These are phyloP conservation scores for Ogataea trehalophila DNA, from an alignment of 805 yeast species.

Conservation along the genomic window DNA sequence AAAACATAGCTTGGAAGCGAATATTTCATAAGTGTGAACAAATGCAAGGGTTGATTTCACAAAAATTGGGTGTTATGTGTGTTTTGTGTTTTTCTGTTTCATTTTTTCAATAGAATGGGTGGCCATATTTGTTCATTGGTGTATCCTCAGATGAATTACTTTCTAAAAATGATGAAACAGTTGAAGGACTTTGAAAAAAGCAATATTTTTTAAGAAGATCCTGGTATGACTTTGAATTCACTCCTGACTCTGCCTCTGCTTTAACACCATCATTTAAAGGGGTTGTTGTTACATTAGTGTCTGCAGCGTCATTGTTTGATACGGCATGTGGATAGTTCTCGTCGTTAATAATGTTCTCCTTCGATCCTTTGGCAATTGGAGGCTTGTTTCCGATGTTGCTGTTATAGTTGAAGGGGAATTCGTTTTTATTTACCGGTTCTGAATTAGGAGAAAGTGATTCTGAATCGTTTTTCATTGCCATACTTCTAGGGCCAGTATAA, in stretches of 20 bases:
- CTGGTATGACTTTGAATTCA: constrained; percentile 50
- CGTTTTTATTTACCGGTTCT: too few relatives aligned
- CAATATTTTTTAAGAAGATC: constrained; percentile 57
- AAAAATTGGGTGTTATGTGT: too few relatives aligned
- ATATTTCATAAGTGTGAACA: too few relatives aligned
- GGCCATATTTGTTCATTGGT: constrained; percentile 15
- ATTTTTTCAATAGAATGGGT: constrained; percentile 18
- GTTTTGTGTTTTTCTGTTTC: not conserved
- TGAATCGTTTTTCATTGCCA: too few relatives aligned
- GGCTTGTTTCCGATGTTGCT: too few relatives aligned
- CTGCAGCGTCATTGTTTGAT: not conserved
- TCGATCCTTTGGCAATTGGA: not conserved
- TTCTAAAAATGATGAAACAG: constrained; percentile 29
- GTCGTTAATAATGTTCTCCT: not conserved
- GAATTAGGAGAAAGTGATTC: too few relatives aligned
- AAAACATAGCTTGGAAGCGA: too few relatives aligned
- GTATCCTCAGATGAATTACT: constrained; percentile 12
- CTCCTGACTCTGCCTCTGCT: constrained; percentile 7
- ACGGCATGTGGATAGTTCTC: not conserved
- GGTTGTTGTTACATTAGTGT: not conserved
- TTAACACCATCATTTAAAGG: not conserved
- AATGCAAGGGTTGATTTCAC: too few relatives aligned
- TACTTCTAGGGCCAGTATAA: too few relatives aligned
- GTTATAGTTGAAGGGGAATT: too few relatives aligned
- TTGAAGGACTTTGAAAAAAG: constrained; percentile 42